Evolutionary conservation across 2,329 filamentous ascomycete genomes (phyloP), one percentile per base, ranked within the genome.

Genomic region (Aspergillus thermomutatus): DNA sequence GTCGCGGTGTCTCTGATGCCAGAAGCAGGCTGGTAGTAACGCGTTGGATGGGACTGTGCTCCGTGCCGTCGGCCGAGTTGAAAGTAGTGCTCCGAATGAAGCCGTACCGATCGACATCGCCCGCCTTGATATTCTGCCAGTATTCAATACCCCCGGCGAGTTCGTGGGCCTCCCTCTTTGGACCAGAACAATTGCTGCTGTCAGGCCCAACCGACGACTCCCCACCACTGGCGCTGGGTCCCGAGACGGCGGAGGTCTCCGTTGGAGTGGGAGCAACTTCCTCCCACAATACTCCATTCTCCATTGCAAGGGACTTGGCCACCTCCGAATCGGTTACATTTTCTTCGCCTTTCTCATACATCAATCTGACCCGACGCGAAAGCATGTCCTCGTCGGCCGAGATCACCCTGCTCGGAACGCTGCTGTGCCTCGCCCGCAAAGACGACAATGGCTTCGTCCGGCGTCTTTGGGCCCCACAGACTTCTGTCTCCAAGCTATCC

Each of bases 351-450:
- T 81, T 80, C 60, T 83, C 81, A 66, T 87, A 88, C 83, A 87
- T 87, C 60, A 83, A 76, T 28, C 85, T 79, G 37, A 88, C 84
- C 60, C 83, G 83, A 59, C 82, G 80, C 31, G 85, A 87, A 57
- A 87, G 74, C 66, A 82, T 80, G 64, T 85, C 84, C 67, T 87
- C 85, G 63, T 87, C 85, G 1, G 83, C 75, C n/a, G 85, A 87
- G 28, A 87, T 77, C 21, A 82, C 79, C 55, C 84, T 77, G 50
- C 72, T 72, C 61, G 75, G 65, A 10, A 75, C 66, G 52, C 71
- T 71, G 31, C 67, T 60, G 19, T 69, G 75, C 64, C 70, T 68
- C 50, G 67, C 73, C 59, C 68, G 75, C 63, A 72, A 69, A 43
- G 74, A 70, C 34, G 74, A 71, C 28, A 72, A 70, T 3, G 71